Percentiles rank a stretch among this genome's conserved stretches.
phyloP scores from a whole-genome alignment of 164 flowering plant genomes.

The Berberis vulgaris region DNA sequence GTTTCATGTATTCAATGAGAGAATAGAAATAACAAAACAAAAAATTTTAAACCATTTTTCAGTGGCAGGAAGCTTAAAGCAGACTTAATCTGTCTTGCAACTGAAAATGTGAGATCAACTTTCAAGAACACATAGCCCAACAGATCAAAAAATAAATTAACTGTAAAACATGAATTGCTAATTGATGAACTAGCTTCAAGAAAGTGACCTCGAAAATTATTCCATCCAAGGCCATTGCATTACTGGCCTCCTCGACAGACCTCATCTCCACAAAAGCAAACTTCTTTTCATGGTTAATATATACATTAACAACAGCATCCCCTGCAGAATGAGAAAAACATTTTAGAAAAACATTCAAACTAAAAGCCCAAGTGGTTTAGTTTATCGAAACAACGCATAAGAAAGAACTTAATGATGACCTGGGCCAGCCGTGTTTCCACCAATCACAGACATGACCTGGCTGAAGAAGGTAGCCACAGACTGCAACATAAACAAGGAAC shows the following conservation, averaged over 20 bases:
- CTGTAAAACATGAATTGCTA: too few relatives aligned
- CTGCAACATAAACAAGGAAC: conserved; percentile 27
- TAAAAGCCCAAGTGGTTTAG: not conserved
- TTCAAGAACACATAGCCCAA: not conserved
- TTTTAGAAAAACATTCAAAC: not conserved
- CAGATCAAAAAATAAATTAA: too few relatives aligned
- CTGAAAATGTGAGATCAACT: too few relatives aligned
- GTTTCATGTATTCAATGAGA: too few relatives aligned
- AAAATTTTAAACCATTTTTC: too few relatives aligned
- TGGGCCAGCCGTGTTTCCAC: conserved; percentile 96
- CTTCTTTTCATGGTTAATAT: conserved; percentile 97
- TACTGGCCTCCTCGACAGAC: conserved; percentile 98
- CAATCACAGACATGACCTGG: conserved; percentile 89
- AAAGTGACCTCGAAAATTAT: conserved; percentile 14
- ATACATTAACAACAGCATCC: conserved; percentile 97
- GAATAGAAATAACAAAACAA: too few relatives aligned
- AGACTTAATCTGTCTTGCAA: not conserved
- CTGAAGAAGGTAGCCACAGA: conserved; percentile 92
- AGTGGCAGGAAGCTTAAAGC: too few relatives aligned
- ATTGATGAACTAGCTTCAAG: not conserved
- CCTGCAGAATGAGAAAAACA: conserved; percentile 32
- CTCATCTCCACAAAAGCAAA: conserved; percentile 99
- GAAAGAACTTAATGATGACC: conserved; percentile 12
- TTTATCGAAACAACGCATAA: not conserved
- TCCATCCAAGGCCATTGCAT: conserved; percentile 33